Evolutionary conservation across 148 eudicot genomes (phyloP).

Genomic region (Arbutus unedo): DNA sequence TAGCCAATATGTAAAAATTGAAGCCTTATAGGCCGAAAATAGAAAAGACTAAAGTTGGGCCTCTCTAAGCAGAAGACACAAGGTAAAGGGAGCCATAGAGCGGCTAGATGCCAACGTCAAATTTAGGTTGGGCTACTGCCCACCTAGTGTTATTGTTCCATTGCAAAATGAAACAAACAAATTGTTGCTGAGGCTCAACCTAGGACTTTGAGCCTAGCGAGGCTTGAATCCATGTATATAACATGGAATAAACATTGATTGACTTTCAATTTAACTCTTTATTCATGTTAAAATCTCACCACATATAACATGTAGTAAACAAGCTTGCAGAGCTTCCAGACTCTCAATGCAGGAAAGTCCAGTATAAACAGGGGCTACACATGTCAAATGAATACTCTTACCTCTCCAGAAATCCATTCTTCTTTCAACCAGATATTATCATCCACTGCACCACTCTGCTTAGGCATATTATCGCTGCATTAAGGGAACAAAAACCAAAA

Average conservation of each 20-base stretch:
- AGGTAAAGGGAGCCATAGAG: background rate
- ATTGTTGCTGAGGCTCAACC: background rate
- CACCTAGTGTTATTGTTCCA: background rate
- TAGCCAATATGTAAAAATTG: too few species aligned
- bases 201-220: background rate
- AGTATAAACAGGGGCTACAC: background rate
- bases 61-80: too few species aligned
- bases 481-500: slow-evolving; percentile 12
- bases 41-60: too few species aligned
- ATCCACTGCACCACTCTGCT: slow-evolving; percentile 33
- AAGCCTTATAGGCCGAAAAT: too few species aligned
- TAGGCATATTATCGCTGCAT: slow-evolving; percentile 41
- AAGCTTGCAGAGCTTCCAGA: background rate
- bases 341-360: background rate
- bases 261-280: background rate
- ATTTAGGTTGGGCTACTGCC: background rate
- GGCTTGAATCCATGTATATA: background rate
- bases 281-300: background rate
- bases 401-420: slow-evolving; percentile 80
- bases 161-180: background rate
- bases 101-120: background rate
- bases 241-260: background rate
- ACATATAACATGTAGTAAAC: background rate
- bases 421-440: slow-evolving; percentile 65
- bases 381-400: slow-evolving; percentile 19